Base-by-base conservation (phyloP, 2,329 filamentous ascomycete species). In the Xylaria hypoxylon region DNA sequence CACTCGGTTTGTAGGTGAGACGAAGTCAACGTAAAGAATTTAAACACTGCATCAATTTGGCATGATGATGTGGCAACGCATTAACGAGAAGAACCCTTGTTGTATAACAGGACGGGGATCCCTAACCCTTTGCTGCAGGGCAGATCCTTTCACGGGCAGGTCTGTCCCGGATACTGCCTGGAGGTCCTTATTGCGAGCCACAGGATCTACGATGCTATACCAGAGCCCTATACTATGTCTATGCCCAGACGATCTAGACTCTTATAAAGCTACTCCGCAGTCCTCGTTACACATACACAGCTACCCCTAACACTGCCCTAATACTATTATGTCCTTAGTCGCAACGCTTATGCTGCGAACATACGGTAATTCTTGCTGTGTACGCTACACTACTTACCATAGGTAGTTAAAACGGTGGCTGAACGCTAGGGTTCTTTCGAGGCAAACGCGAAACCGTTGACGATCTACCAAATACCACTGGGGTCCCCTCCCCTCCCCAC, bases 61-160 rank as follows among this genome's bases (percentile, higher is more conserved):
- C 51, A 48, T 45, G 38, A 53, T 40, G 62, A 59, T 60, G 62
- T 55, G 62, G 50, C 55, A 28, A n/a, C 48, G 62, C 66, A 68
- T 62, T 52, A 28, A 53, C 48, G 50, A 65, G 59, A 47, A 47
- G 35, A 62, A 62, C 59, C 63, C 66, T 58, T 59, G 66, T 59
- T 60, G 44, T 52, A 56, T 48, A 59, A 45, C 56, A 50, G 47
- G 57, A 66, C 55, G 53, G 53, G 59, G 55, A 60, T 62, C 65
- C 61, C 61, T 63, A 56, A 56, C 59, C 60, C 56, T 64, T 44
- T 55, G 38, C 65, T 67, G 66, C 66, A 61, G 67, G 64, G 61
- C 56, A 68, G 67, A 68, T 68, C 59, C 63, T 62, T 31, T 60
- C 47, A 59, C 55, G 55, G 51, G 45, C 48, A 66, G 56, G 47